These are phyloP conservation scores for Knufia petricola DNA, from an alignment of 2,329 filamentous ascomycete genomes.

Conservation along the genomic window DNA sequence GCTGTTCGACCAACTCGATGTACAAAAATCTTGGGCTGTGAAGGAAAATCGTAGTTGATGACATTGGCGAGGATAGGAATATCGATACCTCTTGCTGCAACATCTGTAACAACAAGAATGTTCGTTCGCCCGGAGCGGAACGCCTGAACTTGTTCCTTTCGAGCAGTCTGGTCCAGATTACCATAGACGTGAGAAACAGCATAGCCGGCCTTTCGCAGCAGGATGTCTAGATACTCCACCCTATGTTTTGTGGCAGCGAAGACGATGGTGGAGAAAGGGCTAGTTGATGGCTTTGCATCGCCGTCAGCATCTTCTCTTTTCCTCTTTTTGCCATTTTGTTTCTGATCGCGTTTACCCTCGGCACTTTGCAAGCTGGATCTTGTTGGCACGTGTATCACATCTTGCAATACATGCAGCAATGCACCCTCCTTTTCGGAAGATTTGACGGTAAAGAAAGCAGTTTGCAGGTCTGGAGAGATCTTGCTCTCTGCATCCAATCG, in stretches of 20 bases:
- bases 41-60: constrained; percentile 97
- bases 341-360: constrained; percentile 39
- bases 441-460: constrained; percentile 89
- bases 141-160: constrained; percentile 82
- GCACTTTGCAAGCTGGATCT: constrained; percentile 32
- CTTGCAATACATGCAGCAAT: constrained; percentile 75
- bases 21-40: constrained; percentile 92
- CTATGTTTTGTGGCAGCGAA: constrained; percentile 96
- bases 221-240: constrained; percentile 77
- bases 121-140: constrained; percentile 79
- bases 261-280: constrained; percentile 84
- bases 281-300: constrained; percentile 34
- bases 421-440: constrained; percentile 89
- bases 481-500: constrained; percentile 91
- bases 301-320: constrained; percentile 43
- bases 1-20: constrained; percentile 94
- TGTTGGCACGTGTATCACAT: constrained; percentile 84
- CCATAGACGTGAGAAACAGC: constrained; percentile 91
- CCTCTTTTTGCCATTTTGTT: constrained; percentile 36
- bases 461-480: constrained; percentile 90
- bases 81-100: constrained; percentile 94
- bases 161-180: constrained; percentile 84
- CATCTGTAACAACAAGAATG: constrained; percentile 90
- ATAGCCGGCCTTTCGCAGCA: constrained; percentile 76
- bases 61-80: constrained; percentile 93